phyloP scores from a whole-genome alignment of 2,329 filamentous ascomycete genomes.

The Penicillium sp. region DNA sequence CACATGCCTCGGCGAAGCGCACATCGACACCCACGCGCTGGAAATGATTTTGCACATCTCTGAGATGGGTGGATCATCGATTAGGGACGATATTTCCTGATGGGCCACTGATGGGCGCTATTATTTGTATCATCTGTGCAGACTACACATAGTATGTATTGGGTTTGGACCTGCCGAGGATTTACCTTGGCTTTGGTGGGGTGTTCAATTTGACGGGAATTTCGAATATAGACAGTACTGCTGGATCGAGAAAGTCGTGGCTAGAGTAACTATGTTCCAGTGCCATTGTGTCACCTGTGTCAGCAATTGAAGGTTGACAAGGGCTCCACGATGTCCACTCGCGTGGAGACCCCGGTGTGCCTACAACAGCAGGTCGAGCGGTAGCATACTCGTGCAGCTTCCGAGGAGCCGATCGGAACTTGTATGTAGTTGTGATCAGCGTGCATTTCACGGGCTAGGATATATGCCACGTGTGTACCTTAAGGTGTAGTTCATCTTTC shows the following conservation, averaged over 20 bases:
- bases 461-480: neutral
- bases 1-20: neutral
- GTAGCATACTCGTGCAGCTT: slow-evolving; percentile 8
- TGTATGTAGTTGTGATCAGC: neutral
- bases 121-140: neutral
- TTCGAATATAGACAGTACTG: neutral
- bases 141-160: neutral
- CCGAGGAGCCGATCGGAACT: neutral
- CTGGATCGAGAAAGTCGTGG: neutral
- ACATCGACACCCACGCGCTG: neutral
- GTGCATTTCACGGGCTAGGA: neutral
- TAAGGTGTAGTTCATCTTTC: neutral
- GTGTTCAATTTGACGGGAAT: neutral
- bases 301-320: neutral
- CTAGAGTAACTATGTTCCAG: neutral
- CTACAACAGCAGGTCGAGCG: slow-evolving; percentile 13
- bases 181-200: neutral
- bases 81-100: neutral
- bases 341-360: slow-evolving; percentile 5
- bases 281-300: neutral
- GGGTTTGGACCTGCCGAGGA: neutral
- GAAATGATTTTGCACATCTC: neutral
- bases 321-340: neutral
- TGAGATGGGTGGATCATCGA: neutral
- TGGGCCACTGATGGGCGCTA: neutral